Evolutionary conservation across 345 rosid genomes (phyloP), one percentile per base, ranked within the genome.

Genomic region (Heritiera littoralis): DNA sequence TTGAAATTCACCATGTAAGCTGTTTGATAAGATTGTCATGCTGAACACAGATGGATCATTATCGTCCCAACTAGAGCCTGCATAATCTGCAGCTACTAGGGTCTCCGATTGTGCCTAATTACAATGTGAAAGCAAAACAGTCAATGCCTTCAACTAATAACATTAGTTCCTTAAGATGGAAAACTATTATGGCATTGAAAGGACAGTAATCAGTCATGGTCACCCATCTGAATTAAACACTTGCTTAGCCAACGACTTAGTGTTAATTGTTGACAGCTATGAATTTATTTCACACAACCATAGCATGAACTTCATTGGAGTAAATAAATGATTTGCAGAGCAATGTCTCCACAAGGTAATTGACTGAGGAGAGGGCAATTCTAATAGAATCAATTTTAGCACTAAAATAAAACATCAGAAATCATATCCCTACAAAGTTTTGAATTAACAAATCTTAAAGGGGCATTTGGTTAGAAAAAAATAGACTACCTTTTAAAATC

Each of bases 21-120:
- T 9, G 43, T 28, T 43, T 6, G 5, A 7, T 43, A 75, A 17
- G 70, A 75, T 60, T 2, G 64, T 63, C 85, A 86, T 83, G 23
- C 58, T 74, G 51, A 86, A 83, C 20, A 83, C 86, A 30, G 88
- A 86, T 9, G 86, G 86, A 77, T 86, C 74, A n/a, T 41, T 13
- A 10, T 79, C 66, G 9, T 70, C 79, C 88, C 88, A 81, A 73
- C 80, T 63, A 5, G 78, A 61, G 9, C 85, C 85, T 41, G 40
- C 6, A 68, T 77, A 77, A 83, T 86, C 86, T 58, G 85, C 86
- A 11, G 81, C 83, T 12, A 86, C 77, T 17, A 69, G 9, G 7
- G 28, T 70, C 73, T 79, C 83, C 13, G 84, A 68, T 71, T 71
- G 68, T 11, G 71, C 80, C 86, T 80, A 8, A 32, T 74, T 18